Base-by-base conservation (phyloP, 768 basidiomycete species). In the Leccinum barrowsii region DNA sequence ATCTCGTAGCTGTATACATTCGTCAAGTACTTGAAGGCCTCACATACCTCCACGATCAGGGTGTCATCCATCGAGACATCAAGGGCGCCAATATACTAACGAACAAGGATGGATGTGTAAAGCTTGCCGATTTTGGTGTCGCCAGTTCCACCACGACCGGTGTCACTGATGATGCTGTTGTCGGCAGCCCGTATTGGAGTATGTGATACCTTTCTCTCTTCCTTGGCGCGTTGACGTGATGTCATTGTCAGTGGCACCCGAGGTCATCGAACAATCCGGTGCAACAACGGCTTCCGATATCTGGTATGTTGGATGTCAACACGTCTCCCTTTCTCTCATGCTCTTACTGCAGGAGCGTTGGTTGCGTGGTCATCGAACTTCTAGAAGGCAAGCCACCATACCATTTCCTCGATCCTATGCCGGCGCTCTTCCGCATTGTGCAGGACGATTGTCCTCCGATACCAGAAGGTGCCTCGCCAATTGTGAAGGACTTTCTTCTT, bases 181-280 rank as follows among this genome's bases (percentile, higher is more conserved):
- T 98, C 44, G 96, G 96, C 6, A 95, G 92, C 67, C 96, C 96
- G 4, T 99, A 99, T 70, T 99, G 96, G 96, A 99, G 91, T 94
- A 73, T 64, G 88, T 82, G 3, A 54, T 44, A 34, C 53, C 49
- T 55, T 49, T 13, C 26, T 28, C 48, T 54, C 42, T 58, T 19
- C 34, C 42, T 55, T 19, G 52, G 17, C 17, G 30, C 26, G 52
- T 49, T 67, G 54, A 58, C 48, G 17, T 49, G 11, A 6, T 53
- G 51, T 55, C 40, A 52, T 60, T 49, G 58, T 42, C 63, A 92
- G 90, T 99, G 97, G 95, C 97, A 8, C 97, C 97, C 2, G 97
- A 99, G 74, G 92, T 99, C 50, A 98, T 99, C 58, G 97, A 99
- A 66, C 97, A 99, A 73, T 89, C 88, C 30, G 97, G 97, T 30